These are phyloP conservation scores for Annulohypoxylon nitens DNA, from an alignment of 495 filamentous ascomycete species.

Conservation along the genomic window DNA sequence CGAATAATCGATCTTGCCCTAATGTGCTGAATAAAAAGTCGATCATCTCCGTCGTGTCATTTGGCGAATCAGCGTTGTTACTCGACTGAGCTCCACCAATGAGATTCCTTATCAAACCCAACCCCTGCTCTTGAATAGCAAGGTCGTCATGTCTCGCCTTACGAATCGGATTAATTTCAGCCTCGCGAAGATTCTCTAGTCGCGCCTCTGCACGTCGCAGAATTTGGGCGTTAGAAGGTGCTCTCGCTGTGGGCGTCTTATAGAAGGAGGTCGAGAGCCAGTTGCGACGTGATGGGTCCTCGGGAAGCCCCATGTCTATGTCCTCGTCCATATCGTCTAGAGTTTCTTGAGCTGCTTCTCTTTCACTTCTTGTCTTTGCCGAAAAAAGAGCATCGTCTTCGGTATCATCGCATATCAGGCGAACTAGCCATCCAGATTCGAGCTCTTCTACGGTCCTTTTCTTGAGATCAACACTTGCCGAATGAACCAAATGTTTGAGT, in stretches of 20 bases:
- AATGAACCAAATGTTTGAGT: constrained; percentile 85
- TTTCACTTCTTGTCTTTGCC: constrained; percentile 50
- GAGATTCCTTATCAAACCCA: constrained; percentile 91
- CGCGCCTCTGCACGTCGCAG: constrained; percentile 63
- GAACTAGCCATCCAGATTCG: constrained; percentile 81
- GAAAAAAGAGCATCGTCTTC: constrained; percentile 63
- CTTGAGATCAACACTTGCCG: constrained; percentile 75
- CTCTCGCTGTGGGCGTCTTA: constrained; percentile 39
- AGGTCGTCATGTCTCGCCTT: constrained; percentile 81
- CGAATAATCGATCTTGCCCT: constrained; percentile 80
- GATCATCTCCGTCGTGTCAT: constrained; percentile 75
- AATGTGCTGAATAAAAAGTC: constrained; percentile 82
- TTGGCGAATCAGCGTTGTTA: constrained; percentile 75
- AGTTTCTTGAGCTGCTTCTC: constrained; percentile 46
- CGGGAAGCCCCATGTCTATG: constrained; percentile 62
- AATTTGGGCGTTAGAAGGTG: constrained; percentile 38
- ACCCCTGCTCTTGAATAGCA: constrained; percentile 87
- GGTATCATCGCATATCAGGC: constrained; percentile 73
- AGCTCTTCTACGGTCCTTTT: constrained; percentile 81
- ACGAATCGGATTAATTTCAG: constrained; percentile 67
- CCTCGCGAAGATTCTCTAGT: constrained; percentile 65
- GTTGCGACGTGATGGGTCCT: constrained; percentile 54
- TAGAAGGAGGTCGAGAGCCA: constrained; percentile 48
- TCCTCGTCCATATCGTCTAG: constrained; percentile 74
- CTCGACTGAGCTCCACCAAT: constrained; percentile 74